phyloP scores from a whole-genome alignment of 1,139 yeast genomes.

The Arxiozyma slooffiae region DNA sequence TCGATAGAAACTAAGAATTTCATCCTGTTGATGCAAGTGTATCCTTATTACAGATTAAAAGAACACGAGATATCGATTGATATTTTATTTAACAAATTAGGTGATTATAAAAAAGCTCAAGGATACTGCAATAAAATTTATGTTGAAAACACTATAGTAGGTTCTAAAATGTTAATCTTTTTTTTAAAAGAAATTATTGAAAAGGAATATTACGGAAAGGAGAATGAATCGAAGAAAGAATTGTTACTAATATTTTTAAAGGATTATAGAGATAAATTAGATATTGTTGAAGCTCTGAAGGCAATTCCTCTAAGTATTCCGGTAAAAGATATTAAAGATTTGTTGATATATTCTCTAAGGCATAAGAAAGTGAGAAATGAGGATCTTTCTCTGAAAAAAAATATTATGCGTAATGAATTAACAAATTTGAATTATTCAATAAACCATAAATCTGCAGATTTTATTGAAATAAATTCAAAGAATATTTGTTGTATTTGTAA shows the following conservation, averaged over 20 bases:
- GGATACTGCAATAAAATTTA: slow-evolving; percentile 50
- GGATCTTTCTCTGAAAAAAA: slow-evolving; percentile 13
- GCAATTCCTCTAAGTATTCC: slow-evolving; percentile 17
- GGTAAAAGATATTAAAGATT: slow-evolving; percentile 12
- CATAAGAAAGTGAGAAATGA: slow-evolving; percentile 12
- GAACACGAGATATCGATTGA: slow-evolving; percentile 59
- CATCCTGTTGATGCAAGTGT: slow-evolving; percentile 41
- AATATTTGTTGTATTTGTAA: slow-evolving; percentile 24
- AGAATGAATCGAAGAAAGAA: neutral
- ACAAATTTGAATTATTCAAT: slow-evolving; percentile 15
- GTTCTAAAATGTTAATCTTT: slow-evolving; percentile 31
- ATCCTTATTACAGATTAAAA: slow-evolving; percentile 50
- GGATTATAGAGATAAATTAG: slow-evolving; percentile 20
- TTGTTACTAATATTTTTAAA: slow-evolving; percentile 16
- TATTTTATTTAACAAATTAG: slow-evolving; percentile 49
- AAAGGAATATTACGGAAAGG: neutral
- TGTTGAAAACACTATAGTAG: slow-evolving; percentile 33
- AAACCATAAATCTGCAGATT: slow-evolving; percentile 13
- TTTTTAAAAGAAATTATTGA: slow-evolving; percentile 22
- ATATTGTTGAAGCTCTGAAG: slow-evolving; percentile 12
- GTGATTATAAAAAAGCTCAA: slow-evolving; percentile 50
- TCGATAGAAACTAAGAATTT: slow-evolving; percentile 13
- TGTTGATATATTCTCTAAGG: slow-evolving; percentile 14
- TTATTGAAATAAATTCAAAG: slow-evolving; percentile 16
- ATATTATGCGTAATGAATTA: slow-evolving; percentile 22